phyloP scores from a whole-genome alignment of 2,329 filamentous ascomycete genomes.

The Pseudogymnoascus sp. region DNA sequence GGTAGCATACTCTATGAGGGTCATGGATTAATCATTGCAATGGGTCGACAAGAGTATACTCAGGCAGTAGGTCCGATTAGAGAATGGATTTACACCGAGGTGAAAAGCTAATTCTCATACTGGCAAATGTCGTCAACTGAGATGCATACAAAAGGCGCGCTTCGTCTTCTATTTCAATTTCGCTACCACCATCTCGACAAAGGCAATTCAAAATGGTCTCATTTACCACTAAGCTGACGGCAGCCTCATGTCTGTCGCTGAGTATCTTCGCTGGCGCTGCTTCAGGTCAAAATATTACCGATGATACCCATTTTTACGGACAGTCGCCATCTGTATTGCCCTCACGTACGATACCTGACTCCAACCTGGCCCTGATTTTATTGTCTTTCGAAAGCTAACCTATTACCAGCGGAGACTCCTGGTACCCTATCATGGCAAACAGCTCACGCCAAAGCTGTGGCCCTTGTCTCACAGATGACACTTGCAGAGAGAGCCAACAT shows the following conservation, averaged over 20 bases:
- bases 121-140: neutral
- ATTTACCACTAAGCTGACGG: neutral
- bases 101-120: neutral
- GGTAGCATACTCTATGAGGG: neutral
- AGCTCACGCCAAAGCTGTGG: neutral
- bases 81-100: neutral
- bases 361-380: neutral
- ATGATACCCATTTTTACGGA: conserved; percentile 30
- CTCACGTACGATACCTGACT: conserved; percentile 22
- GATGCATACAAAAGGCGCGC: neutral
- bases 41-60: neutral
- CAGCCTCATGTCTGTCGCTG: neutral
- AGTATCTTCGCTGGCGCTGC: neutral
- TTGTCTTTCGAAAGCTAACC: neutral
- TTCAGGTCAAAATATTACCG: conserved; percentile 23
- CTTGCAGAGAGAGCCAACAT: conserved; percentile 86
- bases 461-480: conserved; percentile 72
- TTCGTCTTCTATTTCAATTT: neutral
- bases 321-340: conserved; percentile 32
- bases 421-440: neutral
- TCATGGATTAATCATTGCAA: neutral
- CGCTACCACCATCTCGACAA: neutral
- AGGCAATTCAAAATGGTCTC: neutral
- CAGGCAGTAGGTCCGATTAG: neutral
- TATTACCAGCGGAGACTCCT: neutral